Conservation (phyloP, 176 grass and related monocot genomes). For the Phoenix roebelenii region DNA sequence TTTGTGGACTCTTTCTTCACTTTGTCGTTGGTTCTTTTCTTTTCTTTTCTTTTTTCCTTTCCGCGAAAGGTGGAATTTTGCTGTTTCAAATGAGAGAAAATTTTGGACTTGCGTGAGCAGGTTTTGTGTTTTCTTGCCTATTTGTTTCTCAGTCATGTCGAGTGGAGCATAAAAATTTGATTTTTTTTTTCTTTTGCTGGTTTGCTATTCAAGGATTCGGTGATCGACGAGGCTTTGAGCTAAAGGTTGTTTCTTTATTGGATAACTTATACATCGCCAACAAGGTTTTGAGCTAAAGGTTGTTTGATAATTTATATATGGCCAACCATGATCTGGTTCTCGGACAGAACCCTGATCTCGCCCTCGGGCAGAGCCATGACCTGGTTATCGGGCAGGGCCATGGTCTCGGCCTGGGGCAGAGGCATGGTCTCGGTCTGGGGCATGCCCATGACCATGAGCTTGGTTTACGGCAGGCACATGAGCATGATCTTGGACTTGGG, state of each 20-base stretch:
- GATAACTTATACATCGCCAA: constrained; percentile 47
- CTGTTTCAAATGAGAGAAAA: neutral
- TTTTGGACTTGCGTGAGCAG: neutral
- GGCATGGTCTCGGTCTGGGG: constrained; percentile 42
- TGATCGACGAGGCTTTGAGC: no score
- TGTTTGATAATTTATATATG: constrained; percentile 30
- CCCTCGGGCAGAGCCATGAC: constrained; percentile 63
- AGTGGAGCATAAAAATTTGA: no score
- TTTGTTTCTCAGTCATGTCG: no score
- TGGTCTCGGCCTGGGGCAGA: constrained; percentile 32
- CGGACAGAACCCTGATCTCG: constrained; percentile 69
- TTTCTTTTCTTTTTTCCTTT: no score
- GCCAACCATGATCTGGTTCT: constrained; percentile 82
- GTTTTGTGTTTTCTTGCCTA: no score
- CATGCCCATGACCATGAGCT: constrained; percentile 47
- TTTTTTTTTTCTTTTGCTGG: no score
- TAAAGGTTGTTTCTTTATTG: neutral
- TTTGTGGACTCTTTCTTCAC: no score
- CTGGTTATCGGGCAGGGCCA: constrained; percentile 43
- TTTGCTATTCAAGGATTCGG: no score
- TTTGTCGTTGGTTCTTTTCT: no score
- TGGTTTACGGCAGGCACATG: constrained; percentile 35
- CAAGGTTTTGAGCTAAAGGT: neutral
- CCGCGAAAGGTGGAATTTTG: no score
- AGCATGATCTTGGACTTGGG: constrained; percentile 21